These are phyloP conservation scores for Pseudogymnoascus sp. DNA, from an alignment of 2,329 filamentous ascomycete species.

Conservation along the genomic window DNA sequence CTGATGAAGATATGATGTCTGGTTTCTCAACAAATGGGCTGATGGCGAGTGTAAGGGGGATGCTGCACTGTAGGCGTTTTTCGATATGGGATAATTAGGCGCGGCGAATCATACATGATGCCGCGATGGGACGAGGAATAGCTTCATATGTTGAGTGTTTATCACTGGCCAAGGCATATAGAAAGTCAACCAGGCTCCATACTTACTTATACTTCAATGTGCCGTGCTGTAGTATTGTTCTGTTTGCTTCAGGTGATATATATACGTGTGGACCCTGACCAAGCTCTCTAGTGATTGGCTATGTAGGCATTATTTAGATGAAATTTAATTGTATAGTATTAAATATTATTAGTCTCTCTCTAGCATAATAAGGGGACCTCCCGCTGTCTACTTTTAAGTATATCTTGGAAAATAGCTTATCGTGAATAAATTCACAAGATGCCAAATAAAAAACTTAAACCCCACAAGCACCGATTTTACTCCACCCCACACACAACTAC, in stretches of 20 bases:
- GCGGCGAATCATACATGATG: neutral
- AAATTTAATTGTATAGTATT: neutral
- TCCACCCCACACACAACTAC: neutral
- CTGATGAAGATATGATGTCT: slow-evolving; percentile 6
- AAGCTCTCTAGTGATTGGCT: neutral
- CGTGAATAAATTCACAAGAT: neutral
- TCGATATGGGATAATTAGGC: neutral
- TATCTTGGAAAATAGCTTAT: neutral
- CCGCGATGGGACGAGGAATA: neutral
- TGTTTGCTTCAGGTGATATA: neutral
- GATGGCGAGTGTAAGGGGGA: neutral
- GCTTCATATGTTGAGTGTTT: slow-evolving; percentile 6
- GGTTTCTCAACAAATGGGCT: slow-evolving; percentile 5
- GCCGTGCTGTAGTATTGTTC: neutral
- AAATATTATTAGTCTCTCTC: neutral
- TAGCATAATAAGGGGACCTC: neutral
- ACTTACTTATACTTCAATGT: neutral
- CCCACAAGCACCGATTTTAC: neutral
- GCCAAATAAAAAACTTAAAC: neutral
- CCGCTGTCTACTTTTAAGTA: neutral
- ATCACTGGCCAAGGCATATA: neutral
- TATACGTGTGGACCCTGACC: neutral
- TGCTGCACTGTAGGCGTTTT: slow-evolving; percentile 8
- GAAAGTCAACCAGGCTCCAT: neutral
- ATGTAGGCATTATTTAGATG: neutral